These are phyloP conservation scores for Ramularia collo-cygni DNA, from an alignment of 2,329 filamentous ascomycete species.

Conservation along the genomic window DNA sequence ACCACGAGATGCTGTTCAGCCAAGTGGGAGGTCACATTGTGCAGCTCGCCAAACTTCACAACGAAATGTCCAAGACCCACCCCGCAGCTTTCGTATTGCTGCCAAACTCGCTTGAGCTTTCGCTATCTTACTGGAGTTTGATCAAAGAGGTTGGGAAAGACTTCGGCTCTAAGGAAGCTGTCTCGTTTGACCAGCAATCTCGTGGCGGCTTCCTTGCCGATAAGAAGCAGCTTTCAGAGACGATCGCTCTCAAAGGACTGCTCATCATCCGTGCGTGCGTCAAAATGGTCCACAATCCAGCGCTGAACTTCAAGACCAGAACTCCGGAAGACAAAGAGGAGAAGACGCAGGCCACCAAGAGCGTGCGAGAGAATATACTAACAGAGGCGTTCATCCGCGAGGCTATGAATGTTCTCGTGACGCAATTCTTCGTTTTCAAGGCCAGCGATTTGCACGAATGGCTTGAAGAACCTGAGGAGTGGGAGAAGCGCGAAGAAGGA, in stretches of 20 bases:
- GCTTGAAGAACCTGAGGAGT: slow-evolving; percentile 91
- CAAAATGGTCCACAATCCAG: slow-evolving; percentile 74
- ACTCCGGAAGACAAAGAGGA: slow-evolving; percentile 69
- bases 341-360: slow-evolving; percentile 59
- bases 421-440: slow-evolving; percentile 80
- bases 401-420: slow-evolving; percentile 78
- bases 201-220: too few relatives aligned
- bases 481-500: slow-evolving; percentile 85
- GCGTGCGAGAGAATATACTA: slow-evolving; percentile 68
- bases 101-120: slow-evolving; percentile 69
- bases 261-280: slow-evolving; percentile 75
- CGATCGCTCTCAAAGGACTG: slow-evolving; percentile 74
- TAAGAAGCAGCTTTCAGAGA: slow-evolving; percentile 51
- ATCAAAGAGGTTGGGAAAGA: slow-evolving; percentile 69
- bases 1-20: slow-evolving; percentile 4
- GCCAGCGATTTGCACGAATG: slow-evolving; percentile 80
- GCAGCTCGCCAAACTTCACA: slow-evolving; percentile 85
- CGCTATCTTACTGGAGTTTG: slow-evolving; percentile 78
- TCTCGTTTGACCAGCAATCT: slow-evolving; percentile 20
- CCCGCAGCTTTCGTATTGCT: slow-evolving; percentile 77
- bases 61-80: slow-evolving; percentile 74
- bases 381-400: slow-evolving; percentile 69
- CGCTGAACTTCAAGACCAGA: slow-evolving; percentile 77
- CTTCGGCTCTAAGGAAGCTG: slow-evolving; percentile 51
- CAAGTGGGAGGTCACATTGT: slow-evolving; percentile 77